phyloP scores from a whole-genome alignment of 176 grass and related monocot genomes.

The Oryza nivara region DNA sequence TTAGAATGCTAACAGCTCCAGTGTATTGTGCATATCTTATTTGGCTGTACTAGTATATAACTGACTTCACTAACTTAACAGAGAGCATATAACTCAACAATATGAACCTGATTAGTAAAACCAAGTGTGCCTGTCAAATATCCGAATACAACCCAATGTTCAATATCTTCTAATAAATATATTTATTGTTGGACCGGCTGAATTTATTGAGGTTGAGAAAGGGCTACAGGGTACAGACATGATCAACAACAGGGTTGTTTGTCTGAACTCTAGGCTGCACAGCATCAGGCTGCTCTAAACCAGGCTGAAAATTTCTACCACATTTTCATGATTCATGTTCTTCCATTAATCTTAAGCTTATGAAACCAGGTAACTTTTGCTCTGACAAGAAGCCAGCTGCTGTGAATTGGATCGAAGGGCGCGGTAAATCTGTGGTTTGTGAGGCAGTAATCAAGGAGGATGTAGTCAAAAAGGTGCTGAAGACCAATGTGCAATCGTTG shows the following conservation, averaged over 20 bases:
- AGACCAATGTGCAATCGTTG: conserved; percentile 80
- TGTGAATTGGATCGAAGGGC: conserved; percentile 95
- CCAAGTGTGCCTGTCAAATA: not conserved
- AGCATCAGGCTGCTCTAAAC: not conserved
- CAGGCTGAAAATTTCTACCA: not conserved
- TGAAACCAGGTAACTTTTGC: conserved; percentile 83
- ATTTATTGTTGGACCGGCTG: not conserved
- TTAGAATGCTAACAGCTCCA: not conserved
- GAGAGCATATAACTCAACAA: not conserved
- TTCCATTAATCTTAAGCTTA: not conserved
- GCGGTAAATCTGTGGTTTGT: conserved; percentile 94
- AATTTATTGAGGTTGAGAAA: not conserved
- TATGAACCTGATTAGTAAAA: not conserved
- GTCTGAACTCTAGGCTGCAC: not conserved
- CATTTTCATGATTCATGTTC: not conserved
- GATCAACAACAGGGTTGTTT: not conserved
- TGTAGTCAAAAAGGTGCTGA: conserved; percentile 88
- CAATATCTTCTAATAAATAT: not conserved
- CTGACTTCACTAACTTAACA: not conserved
- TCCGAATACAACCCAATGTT: not conserved
- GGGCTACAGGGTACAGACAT: not conserved
- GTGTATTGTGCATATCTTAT: not conserved
- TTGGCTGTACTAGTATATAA: not conserved
- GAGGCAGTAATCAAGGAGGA: conserved; percentile 92
- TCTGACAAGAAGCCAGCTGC: conserved; percentile 94